Base-by-base conservation (phyloP, 2,329 filamentous ascomycete genomes). In the Aspergillus quadricinctus region DNA sequence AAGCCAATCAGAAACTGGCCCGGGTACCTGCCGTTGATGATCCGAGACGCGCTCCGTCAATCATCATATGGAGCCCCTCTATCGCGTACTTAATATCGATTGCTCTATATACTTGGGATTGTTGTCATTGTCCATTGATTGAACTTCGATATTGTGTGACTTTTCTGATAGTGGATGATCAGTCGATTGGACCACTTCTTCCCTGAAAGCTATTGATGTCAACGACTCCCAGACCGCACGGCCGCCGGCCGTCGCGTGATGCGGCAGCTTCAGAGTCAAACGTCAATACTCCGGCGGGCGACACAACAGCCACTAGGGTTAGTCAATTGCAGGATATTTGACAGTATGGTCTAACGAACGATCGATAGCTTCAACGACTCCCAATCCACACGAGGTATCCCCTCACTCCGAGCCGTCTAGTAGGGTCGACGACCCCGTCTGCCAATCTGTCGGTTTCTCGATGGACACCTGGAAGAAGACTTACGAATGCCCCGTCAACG, bases 401-500 rank as follows among this genome's bases (percentile, higher is more conserved):
- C 4, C 64, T 70, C 14, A 77, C 75, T 4, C 74, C 74, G 3
- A 69, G 71, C 48, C 68, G 70, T 35, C 64, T 69, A 41, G 57
- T 64, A 9, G 64, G 64, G 29, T 49, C 62, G 40, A 57, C 58
- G 40, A 74, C 72, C 2, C 71, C 72, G 4, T 72, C 69, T 17
- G 64, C 63, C 25, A 69, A 70, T 51, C 66, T 71, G 21, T 70
- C 69, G 28, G 69, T 63, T 40, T 67, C 64, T 58, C 68, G 72
- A 58, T 66, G 62, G 45, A 76, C 72, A 31, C 72, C 74, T 27
- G 66, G 72, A 40, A 64, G 63, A 23, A 62, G 67, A 53, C 66
- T 59, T 35, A 60, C 53, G 48, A 69, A 62, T 19, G 77, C 76
- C 17, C 81, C 81, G 8, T 78, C 80, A 4, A 84, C 82, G 17